A percentile compares a stretch with the other conserved stretches of the same genome.
Conservation (phyloP, 2,329 filamentous ascomycete species). For the Sphaceloma murrayae region DNA sequence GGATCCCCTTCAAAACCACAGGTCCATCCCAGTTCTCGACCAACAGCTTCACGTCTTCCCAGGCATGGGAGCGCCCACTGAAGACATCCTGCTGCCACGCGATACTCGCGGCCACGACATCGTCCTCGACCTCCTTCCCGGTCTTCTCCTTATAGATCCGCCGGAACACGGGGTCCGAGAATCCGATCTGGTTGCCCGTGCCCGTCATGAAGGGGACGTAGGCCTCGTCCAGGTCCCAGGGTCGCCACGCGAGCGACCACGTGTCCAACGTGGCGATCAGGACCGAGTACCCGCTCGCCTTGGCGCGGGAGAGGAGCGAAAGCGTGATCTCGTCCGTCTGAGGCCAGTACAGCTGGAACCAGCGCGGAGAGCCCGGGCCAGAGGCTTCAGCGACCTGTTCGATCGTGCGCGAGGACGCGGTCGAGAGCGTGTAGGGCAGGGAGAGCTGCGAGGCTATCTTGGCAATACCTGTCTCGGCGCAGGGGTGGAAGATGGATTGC, state of each 20-base stretch:
- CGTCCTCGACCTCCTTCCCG: constrained; percentile 33
- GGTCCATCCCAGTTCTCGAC: constrained; percentile 53
- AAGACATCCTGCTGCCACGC: constrained; percentile 48
- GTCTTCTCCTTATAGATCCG: constrained; percentile 43
- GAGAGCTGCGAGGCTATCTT: constrained; percentile 50
- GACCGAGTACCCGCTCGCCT: constrained; percentile 51
- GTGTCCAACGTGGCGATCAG: constrained; percentile 67
- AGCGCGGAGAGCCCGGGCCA: constrained; percentile 43
- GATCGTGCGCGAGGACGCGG: constrained; percentile 53
- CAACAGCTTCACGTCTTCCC: constrained; percentile 50
- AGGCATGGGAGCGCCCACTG: constrained; percentile 33
- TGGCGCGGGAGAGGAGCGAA: constrained; percentile 53
- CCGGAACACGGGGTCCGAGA: constrained; percentile 58
- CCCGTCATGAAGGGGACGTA: constrained; percentile 26
- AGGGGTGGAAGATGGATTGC: constrained; percentile 55
- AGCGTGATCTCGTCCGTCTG: constrained; percentile 55
- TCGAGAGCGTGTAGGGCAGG: constrained; percentile 59
- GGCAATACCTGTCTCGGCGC: constrained; percentile 56
- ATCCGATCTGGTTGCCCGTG: constrained; percentile 50
- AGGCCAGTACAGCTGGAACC: constrained; percentile 72
- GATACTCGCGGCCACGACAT: constrained; percentile 40
- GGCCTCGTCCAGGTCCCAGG: constrained; percentile 50
- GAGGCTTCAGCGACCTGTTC: constrained; percentile 56
- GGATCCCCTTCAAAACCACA: constrained; percentile 53
- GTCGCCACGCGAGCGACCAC: constrained; percentile 56